Evolutionary conservation across 768 basidiomycete genomes (phyloP).

Genomic region (Hygrophorus russula): DNA sequence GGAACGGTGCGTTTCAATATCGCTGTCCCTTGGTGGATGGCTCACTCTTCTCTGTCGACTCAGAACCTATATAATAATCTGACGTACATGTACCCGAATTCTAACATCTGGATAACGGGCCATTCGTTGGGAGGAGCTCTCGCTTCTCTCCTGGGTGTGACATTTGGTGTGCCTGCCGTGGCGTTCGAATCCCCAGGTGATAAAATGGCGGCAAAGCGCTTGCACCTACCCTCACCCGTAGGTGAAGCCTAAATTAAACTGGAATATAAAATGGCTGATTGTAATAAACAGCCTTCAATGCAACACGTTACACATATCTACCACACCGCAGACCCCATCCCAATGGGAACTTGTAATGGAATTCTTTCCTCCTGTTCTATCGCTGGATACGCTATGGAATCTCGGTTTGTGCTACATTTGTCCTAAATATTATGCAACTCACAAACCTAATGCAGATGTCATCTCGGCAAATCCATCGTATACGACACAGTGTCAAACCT

Average conservation of each 20-base stretch:
- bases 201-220: slow-evolving; percentile 58
- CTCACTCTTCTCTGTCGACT: slow-evolving; percentile 4
- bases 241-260: slow-evolving; percentile 11
- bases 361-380: slow-evolving; percentile 71
- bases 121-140: slow-evolving; percentile 67
- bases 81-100: slow-evolving; percentile 82
- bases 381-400: slow-evolving; percentile 85
- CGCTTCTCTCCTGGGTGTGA: slow-evolving; percentile 72
- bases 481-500: slow-evolving; percentile 88
- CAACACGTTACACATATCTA: slow-evolving; percentile 85
- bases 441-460: slow-evolving; percentile 46
- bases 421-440: neutral
- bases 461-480: slow-evolving; percentile 73
- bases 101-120: slow-evolving; percentile 82
- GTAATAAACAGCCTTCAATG: slow-evolving; percentile 43
- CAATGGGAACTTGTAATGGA: slow-evolving; percentile 83
- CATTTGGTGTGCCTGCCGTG: slow-evolving; percentile 83
- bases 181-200: slow-evolving; percentile 89
- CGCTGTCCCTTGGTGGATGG: neutral
- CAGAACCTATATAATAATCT: slow-evolving; percentile 94
- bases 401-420: slow-evolving; percentile 26
- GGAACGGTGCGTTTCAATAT: slow-evolving; percentile 58
- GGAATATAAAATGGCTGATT: neutral
- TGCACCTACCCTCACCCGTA: slow-evolving; percentile 84
- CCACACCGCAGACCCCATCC: slow-evolving; percentile 90